Percentiles rank a stretch among this genome's conserved stretches.
Conservation (phyloP, 176 grass and related monocot genomes). For the Chrysopogon serrulatus region DNA sequence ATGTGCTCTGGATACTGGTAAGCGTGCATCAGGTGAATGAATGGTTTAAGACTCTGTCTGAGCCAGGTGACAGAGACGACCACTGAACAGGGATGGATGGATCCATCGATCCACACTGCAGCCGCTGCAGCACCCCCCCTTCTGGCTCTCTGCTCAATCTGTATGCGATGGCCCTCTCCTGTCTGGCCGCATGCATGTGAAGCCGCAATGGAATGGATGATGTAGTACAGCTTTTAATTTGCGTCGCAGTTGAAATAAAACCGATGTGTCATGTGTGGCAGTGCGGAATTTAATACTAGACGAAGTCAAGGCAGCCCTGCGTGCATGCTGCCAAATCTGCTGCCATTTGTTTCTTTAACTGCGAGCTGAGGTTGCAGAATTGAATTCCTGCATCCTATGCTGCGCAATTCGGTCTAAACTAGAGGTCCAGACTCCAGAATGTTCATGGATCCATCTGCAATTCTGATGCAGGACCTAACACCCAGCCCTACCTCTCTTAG, state of each 20-base stretch:
- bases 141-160: background rate
- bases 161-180: too few species aligned
- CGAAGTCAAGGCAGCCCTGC: background rate
- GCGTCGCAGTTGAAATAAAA: too few species aligned
- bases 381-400: background rate
- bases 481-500: too few species aligned
- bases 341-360: background rate
- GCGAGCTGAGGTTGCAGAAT: background rate
- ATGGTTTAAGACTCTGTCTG: background rate
- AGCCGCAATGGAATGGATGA: background rate
- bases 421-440: background rate
- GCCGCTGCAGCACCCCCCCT: background rate
- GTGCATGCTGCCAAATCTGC: background rate
- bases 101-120: background rate
- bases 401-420: background rate
- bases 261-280: background rate
- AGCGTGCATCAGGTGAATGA: background rate
- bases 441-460: background rate
- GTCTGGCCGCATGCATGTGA: background rate
- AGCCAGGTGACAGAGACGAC: background rate
- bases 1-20: too few species aligned
- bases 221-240: too few species aligned
- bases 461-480: too few species aligned
- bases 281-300: background rate
- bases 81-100: background rate